These are phyloP conservation scores for Boletus calvinii DNA, from an alignment of 1,284 basidiomycete species.

Conservation along the genomic window DNA sequence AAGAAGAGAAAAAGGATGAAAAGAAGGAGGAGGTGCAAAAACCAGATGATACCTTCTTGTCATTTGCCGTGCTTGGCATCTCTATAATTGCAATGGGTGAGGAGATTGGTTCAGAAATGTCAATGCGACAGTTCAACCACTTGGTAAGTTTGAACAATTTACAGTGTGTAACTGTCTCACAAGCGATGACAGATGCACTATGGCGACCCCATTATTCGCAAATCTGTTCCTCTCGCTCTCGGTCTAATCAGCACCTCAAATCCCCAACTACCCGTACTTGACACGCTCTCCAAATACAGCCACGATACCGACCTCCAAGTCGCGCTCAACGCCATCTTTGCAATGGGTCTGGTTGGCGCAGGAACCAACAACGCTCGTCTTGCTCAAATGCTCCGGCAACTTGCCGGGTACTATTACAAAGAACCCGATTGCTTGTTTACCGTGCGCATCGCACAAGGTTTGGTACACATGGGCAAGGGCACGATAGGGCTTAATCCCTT, in stretches of 20 bases:
- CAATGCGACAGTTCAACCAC: slow-evolving; percentile 91
- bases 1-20: slow-evolving; percentile 55
- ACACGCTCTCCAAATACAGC: slow-evolving; percentile 99
- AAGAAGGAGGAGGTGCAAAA: slow-evolving; percentile 51
- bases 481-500: slow-evolving; percentile 98
- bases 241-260: slow-evolving; percentile 95
- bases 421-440: slow-evolving; percentile 97
- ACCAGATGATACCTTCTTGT: slow-evolving; percentile 83
- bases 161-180: slow-evolving; percentile 8
- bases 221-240: slow-evolving; percentile 93
- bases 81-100: slow-evolving; percentile 98
- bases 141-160: slow-evolving; percentile 51
- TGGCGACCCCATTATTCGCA: slow-evolving; percentile 91
- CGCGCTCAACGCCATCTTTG: slow-evolving; percentile 95
- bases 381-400: slow-evolving; percentile 95
- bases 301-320: slow-evolving; percentile 98
- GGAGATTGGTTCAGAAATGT: slow-evolving; percentile 98
- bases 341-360: slow-evolving; percentile 98
- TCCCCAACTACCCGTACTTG: slow-evolving; percentile 92
- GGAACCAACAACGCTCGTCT: slow-evolving; percentile 98
- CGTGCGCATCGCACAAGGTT: slow-evolving; percentile 93
- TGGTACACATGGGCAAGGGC: slow-evolving; percentile 99
- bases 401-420: slow-evolving; percentile 97
- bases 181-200: slow-evolving; percentile 84
- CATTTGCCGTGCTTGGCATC: slow-evolving; percentile 93